These are phyloP conservation scores for Kalanchoe fedtschenkoi DNA, from an alignment of 164 flowering plant genomes.

Conservation along the genomic window DNA sequence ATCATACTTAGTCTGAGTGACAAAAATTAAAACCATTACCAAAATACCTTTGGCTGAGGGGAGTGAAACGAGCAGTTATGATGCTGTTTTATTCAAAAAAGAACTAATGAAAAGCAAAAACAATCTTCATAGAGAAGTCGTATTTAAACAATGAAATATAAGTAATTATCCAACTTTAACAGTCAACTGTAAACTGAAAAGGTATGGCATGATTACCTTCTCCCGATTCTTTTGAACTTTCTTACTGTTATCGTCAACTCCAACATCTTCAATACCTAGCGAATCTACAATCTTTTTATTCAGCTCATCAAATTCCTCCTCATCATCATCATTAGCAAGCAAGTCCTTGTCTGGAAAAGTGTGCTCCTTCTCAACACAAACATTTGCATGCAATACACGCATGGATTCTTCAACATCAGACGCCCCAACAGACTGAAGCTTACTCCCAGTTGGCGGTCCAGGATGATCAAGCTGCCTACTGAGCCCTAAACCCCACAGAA, in stretches of 20 bases:
- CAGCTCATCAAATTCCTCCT: constrained; percentile 1
- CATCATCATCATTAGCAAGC: background rate
- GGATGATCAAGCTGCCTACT: constrained; percentile 52
- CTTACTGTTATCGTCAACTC: background rate
- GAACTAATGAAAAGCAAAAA: too few relatives aligned
- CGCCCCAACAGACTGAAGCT: constrained; percentile 38
- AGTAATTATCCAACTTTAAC: background rate
- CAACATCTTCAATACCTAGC: background rate
- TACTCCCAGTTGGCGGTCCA: constrained; percentile 44
- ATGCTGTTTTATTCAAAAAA: too few relatives aligned
- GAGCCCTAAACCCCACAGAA: constrained; percentile 16
- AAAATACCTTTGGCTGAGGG: too few relatives aligned
- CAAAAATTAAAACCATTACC: too few relatives aligned
- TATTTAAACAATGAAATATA: too few relatives aligned
- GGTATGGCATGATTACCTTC: constrained; percentile 5
- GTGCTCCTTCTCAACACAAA: constrained; percentile 10
- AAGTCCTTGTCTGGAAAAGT: background rate
- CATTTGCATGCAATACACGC: constrained; percentile 18
- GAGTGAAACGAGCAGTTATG: too few relatives aligned
- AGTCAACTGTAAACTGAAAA: background rate
- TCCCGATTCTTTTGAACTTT: background rate
- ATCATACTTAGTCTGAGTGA: too few relatives aligned
- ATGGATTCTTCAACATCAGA: constrained; percentile 39
- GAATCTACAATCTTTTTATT: background rate
- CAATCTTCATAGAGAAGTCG: background rate